Evolutionary conservation across 176 grass and related monocot species (phyloP), one percentile per base, ranked within the genome.

Genomic region (Triticum urartu): DNA sequence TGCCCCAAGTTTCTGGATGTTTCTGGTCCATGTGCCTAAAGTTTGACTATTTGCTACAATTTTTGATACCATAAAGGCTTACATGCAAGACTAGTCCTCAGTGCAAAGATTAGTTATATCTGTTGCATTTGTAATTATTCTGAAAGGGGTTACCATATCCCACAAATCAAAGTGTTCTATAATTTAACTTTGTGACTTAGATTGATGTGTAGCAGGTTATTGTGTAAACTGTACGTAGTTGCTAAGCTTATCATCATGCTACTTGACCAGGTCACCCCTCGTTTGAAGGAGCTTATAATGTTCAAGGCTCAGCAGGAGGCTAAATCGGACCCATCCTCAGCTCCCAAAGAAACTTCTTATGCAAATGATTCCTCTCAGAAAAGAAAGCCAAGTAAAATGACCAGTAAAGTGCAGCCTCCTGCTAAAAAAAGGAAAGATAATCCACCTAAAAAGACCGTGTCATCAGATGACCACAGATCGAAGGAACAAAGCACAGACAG

Each of bases 301-400:
- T 98, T 96, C 81, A 94, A 86, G 77, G 54, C 87, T 66, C 92
- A 95, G 84, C 88, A 95, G 81, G 97, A 98, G 50, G 86, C 87
- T 89, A 94, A 94, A 87, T 61, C 39, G 25, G 87, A 89, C 45
- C 61, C 83, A 72, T 75, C 85, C 36, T 79, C 77, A 88, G 72
- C 30, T 42, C 88, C 67, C 25, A 78, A 79, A 79, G 90, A 89
- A 43, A 84, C 82, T 85, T 65, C 77, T 79, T 75, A 83, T 88
- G 86, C 28, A 76, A 86, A 65, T 69, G 86, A 88, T 88, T 89
- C 89, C 33, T 88, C 87, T 25, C 86, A 89, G 24, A 98, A 98
- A 88, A 94, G 97, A 88, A 98, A 98, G 87, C 69, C 83, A 67
- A 87, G 71, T 78, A 81, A 95, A 92, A 89, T 81, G 74, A 7